phyloP scores from a whole-genome alignment of 2,329 filamentous ascomycete genomes.

The Fusarium penzigii region DNA sequence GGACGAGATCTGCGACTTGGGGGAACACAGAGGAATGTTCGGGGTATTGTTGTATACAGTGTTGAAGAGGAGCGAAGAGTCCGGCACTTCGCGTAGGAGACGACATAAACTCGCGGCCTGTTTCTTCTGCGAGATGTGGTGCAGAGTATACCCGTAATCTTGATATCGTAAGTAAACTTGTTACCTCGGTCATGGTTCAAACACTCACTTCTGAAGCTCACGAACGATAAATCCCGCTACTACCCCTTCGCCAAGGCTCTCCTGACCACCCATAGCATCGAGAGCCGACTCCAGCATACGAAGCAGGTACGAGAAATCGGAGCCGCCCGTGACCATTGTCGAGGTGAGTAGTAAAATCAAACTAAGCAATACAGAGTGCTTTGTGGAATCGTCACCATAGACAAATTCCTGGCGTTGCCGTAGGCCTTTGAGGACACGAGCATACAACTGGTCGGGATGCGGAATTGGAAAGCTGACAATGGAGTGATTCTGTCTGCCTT shows the following conservation, averaged over 20 bases:
- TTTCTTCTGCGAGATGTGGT: conserved; percentile 26
- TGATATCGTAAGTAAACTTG: fast-evolving
- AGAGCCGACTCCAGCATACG: conserved; percentile 30
- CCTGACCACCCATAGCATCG: conserved; percentile 26
- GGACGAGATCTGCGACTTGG: conserved; percentile 77
- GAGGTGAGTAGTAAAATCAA: conserved; percentile 27
- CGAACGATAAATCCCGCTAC: conserved; percentile 23
- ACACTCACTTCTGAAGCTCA: conserved; percentile 29
- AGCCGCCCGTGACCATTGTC: conserved; percentile 26
- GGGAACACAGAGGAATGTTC: conserved; percentile 75
- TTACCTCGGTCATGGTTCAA: fast-evolving
- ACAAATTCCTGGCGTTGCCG: conserved; percentile 19
- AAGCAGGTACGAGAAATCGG: conserved; percentile 29
- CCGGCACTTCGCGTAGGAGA: conserved; percentile 19
- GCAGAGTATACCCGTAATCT: conserved; percentile 28
- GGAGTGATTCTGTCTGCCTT: background rate
- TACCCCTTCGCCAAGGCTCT: conserved; percentile 16
- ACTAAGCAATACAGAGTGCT: conserved; percentile 22
- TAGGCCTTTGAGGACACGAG: conserved; percentile 13
- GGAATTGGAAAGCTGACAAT: conserved; percentile 2
- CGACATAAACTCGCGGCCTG: conserved; percentile 25
- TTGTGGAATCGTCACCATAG: conserved; percentile 4
- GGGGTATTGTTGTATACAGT: conserved; percentile 62
- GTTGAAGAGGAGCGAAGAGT: conserved; percentile 23
- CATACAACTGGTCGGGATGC: conserved; percentile 18